Evolutionary conservation across 176 grass and related monocot genomes (phyloP), one percentile per base, ranked within the genome.

Genomic region (Elaeis guineensis): DNA sequence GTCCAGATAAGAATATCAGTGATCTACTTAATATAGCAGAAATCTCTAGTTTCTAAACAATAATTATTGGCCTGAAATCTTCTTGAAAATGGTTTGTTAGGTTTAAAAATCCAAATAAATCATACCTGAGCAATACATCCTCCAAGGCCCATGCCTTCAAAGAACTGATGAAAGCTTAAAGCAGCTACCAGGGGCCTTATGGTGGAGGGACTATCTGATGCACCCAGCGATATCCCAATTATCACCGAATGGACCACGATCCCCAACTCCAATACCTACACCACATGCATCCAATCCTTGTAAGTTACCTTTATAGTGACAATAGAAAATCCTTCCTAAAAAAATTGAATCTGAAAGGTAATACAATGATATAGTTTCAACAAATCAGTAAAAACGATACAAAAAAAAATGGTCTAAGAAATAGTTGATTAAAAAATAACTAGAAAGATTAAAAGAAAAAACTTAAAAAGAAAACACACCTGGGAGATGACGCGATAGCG

Each of bases 211-310:
- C 55, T 55, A 1, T 94, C 39, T 0, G 84, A 85, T 0, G 81
- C 72, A 9, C 84, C 89, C 0, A 94, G 57, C 0, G 89, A 94
- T 63, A 94, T 84, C 52, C 84, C 89, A 28, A 94, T 89, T 52
- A 94, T 85, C 75, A 94, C 85, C 1, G 89, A 94, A 44, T 89
- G 89, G 51, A 94, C 89, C 21, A 95, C 72, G 0, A 95, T 95
- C 1, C 89, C 89, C 6, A 95, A 14, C 57, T 93, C 89, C 16
- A 87, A 23, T 0, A 93, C 89, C 89, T 93, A 50, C 4, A 66
- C 15, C 9, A 21, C 8, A 17, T 51, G 11, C 35, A 44, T 14
- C 35, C 35, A 44, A 44, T 44, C 35, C 35, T 44, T 12, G 11
- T 3, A 16, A 66, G 29, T 12, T 32, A 5, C 16, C 25, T 19